Base-by-base conservation (phyloP, 1,284 basidiomycete genomes). In the Apiotrichum akiyoshidainum region DNA sequence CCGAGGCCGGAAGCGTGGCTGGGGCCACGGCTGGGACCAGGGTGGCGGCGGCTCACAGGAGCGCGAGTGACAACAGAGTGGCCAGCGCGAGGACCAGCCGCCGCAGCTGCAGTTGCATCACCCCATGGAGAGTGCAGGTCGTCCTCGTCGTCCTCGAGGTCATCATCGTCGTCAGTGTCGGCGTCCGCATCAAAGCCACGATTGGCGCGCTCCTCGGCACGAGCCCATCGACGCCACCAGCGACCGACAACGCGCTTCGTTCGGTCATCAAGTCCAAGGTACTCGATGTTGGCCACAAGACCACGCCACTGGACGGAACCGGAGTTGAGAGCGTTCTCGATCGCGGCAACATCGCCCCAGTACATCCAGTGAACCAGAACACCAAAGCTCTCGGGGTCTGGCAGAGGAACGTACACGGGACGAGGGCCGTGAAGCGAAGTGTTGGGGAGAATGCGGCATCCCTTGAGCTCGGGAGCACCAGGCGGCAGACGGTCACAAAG, bases 171-270 rank as follows among this genome's bases (percentile, higher is more conserved):
- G 9, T 52, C 55, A 26, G 50, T 44, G 40, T 57, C 50, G 12
- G 50, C 37, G 46, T 52, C 50, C 10, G 39, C 52, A n/a, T 55
- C 54, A 31, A 44, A 52, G 5, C 40, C 44, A 9, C 31, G 21
- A 35, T 19, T 37, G 33, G 53, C 46, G 33, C 50, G 56, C 42
- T 41, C 21, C 44, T 59, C 61, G 14, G 66, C 59, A 61, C 74
- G 73, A 49, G 73, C 67, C 76, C 76, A 79, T 21, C 64, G 65
- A 21, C 73, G 66, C 76, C 76, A 79, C 75, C 73, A 79, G 22
- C 65, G 68, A 7, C 70, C 73, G 2, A 76, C 66, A n/a, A 73
- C 64, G 1, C 63, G 46, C 64, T 77, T 77, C 57, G 77, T 70
- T 26, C 65, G 54, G 46, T 71, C 67, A 65, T 77, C 74, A 16